Conservation (phyloP, 768 basidiomycete genomes). For the Daedaleopsis nitida region DNA sequence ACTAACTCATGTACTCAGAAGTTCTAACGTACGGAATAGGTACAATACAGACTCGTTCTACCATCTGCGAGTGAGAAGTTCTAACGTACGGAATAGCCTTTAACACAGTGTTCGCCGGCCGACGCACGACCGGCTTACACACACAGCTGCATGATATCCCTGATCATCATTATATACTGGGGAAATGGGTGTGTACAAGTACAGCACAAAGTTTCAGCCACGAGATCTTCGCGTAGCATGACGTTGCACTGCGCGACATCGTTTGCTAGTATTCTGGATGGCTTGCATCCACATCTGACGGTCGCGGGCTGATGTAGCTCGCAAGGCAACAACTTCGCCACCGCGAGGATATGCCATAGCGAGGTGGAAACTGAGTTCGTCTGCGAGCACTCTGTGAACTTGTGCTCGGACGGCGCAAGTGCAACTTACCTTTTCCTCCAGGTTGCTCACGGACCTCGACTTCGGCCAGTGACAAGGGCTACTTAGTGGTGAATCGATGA, state of each 20-base stretch:
- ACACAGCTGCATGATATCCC: too few species aligned
- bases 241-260: slow-evolving; percentile 49
- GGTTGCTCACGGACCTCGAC: slow-evolving; percentile 56
- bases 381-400: slow-evolving; percentile 36
- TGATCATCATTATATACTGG: too few species aligned
- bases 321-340: slow-evolving; percentile 19
- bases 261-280: slow-evolving; percentile 44
- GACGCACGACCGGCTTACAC: too few species aligned
- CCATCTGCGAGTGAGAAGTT: too few species aligned
- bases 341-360: slow-evolving; percentile 21
- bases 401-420: not conserved
- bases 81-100: too few species aligned
- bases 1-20: too few species aligned
- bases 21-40: too few species aligned
- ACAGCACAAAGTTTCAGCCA: not conserved
- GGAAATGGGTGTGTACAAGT: too few species aligned
- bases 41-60: too few species aligned
- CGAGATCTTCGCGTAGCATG: slow-evolving; percentile 28
- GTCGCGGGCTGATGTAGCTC: slow-evolving; percentile 56
- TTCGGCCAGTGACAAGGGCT: slow-evolving; percentile 80
- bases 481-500: not conserved
- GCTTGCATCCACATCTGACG: slow-evolving; percentile 54
- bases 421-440: slow-evolving; percentile 50
- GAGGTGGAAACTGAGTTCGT: slow-evolving; percentile 61
- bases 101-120: too few species aligned